These are phyloP conservation scores for Termitomyces sp. DNA, from an alignment of 768 basidiomycete genomes.

Conservation along the genomic window DNA sequence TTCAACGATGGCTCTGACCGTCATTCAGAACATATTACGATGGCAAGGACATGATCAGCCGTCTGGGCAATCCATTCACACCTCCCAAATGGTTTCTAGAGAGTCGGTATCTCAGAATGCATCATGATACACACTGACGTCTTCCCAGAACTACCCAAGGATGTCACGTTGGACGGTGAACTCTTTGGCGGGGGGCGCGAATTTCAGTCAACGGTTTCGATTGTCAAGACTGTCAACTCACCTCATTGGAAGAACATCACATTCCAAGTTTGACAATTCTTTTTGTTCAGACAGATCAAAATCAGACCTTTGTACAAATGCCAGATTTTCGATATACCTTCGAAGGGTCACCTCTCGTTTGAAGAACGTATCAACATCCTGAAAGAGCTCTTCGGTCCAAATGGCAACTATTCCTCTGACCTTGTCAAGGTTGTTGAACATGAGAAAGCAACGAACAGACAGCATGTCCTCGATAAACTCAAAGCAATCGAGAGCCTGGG, in stretches of 20 bases:
- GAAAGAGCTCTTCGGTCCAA: slow-evolving; percentile 39
- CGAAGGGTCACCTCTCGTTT: slow-evolving; percentile 38
- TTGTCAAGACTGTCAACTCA: slow-evolving; percentile 54
- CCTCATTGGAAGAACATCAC: slow-evolving; percentile 51
- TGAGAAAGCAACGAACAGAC: slow-evolving; percentile 32
- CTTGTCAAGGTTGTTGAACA: slow-evolving; percentile 47
- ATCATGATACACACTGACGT: neutral
- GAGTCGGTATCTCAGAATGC: slow-evolving; percentile 27
- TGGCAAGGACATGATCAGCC: slow-evolving; percentile 45
- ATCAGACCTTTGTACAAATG: neutral
- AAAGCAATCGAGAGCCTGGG: slow-evolving; percentile 49
- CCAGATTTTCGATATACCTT: slow-evolving; percentile 56
- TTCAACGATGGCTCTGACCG: neutral
- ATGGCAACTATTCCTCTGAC: slow-evolving; percentile 35
- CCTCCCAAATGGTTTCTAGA: slow-evolving; percentile 55
- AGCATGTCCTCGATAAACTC: slow-evolving; percentile 50
- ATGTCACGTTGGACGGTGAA: slow-evolving; percentile 54
- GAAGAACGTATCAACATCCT: slow-evolving; percentile 45
- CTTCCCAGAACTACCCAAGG: slow-evolving; percentile 43
- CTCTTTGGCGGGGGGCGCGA: slow-evolving; percentile 52
- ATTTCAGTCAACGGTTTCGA: slow-evolving; percentile 54
- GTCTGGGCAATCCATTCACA: slow-evolving; percentile 54
- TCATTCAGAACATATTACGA: slow-evolving; percentile 45
- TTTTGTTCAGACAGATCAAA: neutral
- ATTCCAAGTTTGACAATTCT: slow-evolving; percentile 38